Conservation (phyloP, 208 protist species). For the Sergeia podlipaevii region DNA sequence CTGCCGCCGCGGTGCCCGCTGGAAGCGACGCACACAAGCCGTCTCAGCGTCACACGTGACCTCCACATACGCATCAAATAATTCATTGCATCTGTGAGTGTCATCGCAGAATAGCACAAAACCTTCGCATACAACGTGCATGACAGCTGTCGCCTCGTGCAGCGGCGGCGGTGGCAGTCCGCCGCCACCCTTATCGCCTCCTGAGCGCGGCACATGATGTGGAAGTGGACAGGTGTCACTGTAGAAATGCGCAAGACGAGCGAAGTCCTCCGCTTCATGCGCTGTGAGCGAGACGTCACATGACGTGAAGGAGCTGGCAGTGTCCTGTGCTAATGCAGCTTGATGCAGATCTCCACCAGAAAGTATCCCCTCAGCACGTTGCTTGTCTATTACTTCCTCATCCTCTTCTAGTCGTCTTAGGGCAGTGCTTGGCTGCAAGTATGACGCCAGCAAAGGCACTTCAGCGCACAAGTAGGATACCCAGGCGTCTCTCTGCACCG, state of each 20-base stretch:
- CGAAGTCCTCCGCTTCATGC: constrained; percentile 32
- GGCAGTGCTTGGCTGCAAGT: neutral
- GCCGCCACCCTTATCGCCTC: too few relatives aligned
- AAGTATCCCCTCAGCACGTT: too few relatives aligned
- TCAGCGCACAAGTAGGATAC: too few relatives aligned
- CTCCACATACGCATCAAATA: constrained; percentile 33
- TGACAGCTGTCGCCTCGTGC: neutral
- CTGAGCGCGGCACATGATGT: neutral
- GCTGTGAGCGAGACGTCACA: constrained; percentile 30
- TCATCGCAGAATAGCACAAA: constrained; percentile 33
- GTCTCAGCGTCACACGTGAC: constrained; percentile 39
- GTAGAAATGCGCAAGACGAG: neutral
- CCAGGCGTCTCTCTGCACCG: too few relatives aligned
- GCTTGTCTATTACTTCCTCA: too few relatives aligned
- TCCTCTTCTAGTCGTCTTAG: neutral
- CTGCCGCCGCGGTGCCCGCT: constrained; percentile 39
- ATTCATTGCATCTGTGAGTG: constrained; percentile 1
- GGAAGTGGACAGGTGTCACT: neutral
- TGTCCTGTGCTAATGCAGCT: neutral
- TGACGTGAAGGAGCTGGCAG: neutral
- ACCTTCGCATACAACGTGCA: constrained; percentile 54
- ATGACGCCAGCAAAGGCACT: constrained; percentile 4
- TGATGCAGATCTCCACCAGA: neutral
- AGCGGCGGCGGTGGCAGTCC: neutral
- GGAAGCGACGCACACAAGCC: constrained; percentile 53